Evolutionary conservation across 352 stramenopile genomes (phyloP), one percentile per base, ranked within the genome.

Genomic region (Hyaloperonospora brassicae): DNA sequence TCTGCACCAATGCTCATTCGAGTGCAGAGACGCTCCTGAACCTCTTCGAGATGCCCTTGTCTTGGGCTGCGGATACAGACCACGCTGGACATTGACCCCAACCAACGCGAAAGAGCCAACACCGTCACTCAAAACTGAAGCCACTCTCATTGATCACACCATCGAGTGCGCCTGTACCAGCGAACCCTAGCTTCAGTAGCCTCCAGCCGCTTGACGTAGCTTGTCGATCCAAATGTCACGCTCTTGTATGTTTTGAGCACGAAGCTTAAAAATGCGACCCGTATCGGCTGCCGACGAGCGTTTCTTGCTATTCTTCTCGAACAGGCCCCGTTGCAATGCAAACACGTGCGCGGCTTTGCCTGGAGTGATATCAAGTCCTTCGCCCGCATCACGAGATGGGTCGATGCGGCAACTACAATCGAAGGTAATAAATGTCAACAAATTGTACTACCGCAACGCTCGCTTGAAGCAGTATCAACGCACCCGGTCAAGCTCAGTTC

Each of bases 331-430:
- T 52, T 89, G 80, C 9, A 86, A 57, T 42, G 89, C 77, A 50
- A 86, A 88, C 27, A 93, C 81, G 43, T 89, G 71, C 3, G 73
- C 67, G 24, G 64, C 63, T 21, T 84, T 88, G 6, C 72, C 70
- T 25, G 84, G 84, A 27, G 84, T 81, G 47, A 93, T 91, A 30
- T 93, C 63, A 41, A 93, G 89, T 2, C 84, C 83, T 76, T 93
- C 84, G 1, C 84, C 84, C 23, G 84, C 83, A 59, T 89, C 77
- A 13, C 59, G 60, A 12, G 84, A 89, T 8, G 76, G 77, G 41
- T 90, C 79, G 46, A 93, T 73, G 30, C 46, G 46, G 5, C 46
- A 51, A 30, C 46, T 50, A 24, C 44, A 50, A 44, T 10, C 23
- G 22, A 44, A 44, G n/a, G 14, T 8, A 44, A 21, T 7, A 44